A percentile compares a stretch with the other conserved stretches of the same genome.
Conservation (phyloP, 1,139 yeast genomes). For the Tardiomyces digboiensis region DNA sequence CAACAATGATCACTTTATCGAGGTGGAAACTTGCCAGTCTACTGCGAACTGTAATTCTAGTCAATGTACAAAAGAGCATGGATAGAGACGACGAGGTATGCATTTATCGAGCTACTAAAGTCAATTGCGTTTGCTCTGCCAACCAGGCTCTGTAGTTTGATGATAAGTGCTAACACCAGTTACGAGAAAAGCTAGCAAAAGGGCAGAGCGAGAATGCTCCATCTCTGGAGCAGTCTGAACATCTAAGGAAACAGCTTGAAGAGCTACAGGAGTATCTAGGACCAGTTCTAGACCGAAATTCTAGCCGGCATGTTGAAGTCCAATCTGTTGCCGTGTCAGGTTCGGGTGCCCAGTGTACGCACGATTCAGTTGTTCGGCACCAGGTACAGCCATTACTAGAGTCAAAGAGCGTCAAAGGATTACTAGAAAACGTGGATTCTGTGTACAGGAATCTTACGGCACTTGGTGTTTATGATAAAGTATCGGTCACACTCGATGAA, state of each 20-base stretch:
- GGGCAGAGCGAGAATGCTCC: not conserved
- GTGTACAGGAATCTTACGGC: conserved; percentile 22
- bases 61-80: too few relatives aligned
- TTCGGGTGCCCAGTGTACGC: conserved; percentile 42
- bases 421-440: conserved; percentile 21
- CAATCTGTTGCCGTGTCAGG: conserved; percentile 27
- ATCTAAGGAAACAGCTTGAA: not conserved
- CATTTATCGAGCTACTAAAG: too few relatives aligned
- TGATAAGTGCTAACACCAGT: not conserved
- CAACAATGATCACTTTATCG: too few relatives aligned
- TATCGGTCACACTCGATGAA: conserved; percentile 33
- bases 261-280: not conserved
- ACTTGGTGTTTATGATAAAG: conserved; percentile 38
- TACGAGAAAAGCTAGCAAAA: not conserved
- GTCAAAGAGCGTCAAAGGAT: conserved; percentile 17
- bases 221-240: not conserved
- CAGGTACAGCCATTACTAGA: conserved; percentile 49
- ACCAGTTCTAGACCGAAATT: not conserved
- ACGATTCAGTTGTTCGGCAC: conserved; percentile 40
- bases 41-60: too few relatives aligned
- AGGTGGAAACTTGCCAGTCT: too few relatives aligned
- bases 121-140: too few relatives aligned
- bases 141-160: too few relatives aligned
- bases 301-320: conserved; percentile 1
- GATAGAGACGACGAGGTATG: not conserved